Evolutionary conservation across 495 filamentous ascomycete species (phyloP).

Genomic region (Beverwykella pulmonaria): DNA sequence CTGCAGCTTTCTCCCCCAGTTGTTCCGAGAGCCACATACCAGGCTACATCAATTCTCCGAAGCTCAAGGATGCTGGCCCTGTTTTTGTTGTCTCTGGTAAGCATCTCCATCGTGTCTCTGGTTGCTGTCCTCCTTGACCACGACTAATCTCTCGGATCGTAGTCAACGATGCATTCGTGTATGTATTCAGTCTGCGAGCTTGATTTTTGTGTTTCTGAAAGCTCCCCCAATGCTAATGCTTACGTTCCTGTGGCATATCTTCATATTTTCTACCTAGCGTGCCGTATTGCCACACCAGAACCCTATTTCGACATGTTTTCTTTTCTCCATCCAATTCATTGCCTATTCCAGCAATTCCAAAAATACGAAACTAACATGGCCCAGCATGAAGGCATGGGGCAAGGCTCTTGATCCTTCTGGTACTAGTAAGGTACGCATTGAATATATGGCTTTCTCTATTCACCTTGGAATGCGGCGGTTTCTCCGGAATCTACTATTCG

Average conservation of each 20-base stretch:
- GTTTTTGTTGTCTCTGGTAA: constrained; percentile 70
- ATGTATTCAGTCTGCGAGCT: constrained; percentile 43
- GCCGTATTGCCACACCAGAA: background rate
- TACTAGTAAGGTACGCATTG: constrained; percentile 69
- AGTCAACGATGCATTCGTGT: constrained; percentile 97
- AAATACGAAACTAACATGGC: constrained; percentile 7
- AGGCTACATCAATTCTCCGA: constrained; percentile 75
- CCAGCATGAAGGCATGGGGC: constrained; percentile 85
- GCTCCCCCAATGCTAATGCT: background rate
- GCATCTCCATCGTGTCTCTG: background rate
- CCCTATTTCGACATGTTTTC: background rate
- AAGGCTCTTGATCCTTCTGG: constrained; percentile 69
- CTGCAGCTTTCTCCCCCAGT: constrained; percentile 81
- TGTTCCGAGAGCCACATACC: constrained; percentile 82
- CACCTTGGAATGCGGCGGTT: too few relatives aligned
- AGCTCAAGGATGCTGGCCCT: constrained; percentile 71
- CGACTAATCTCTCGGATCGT: constrained; percentile 42
- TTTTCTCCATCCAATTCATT: background rate
- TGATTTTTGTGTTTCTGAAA: background rate
- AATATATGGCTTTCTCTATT: background rate
- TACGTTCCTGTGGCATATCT: background rate
- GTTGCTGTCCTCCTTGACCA: too few relatives aligned
- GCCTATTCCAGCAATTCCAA: background rate
- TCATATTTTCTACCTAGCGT: background rate
- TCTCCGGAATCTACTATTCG: too few relatives aligned